A percentile compares a stretch with the other conserved stretches of the same genome.
Conservation (phyloP, 2,329 filamentous ascomycete species). For the Laburnicola sp. region DNA sequence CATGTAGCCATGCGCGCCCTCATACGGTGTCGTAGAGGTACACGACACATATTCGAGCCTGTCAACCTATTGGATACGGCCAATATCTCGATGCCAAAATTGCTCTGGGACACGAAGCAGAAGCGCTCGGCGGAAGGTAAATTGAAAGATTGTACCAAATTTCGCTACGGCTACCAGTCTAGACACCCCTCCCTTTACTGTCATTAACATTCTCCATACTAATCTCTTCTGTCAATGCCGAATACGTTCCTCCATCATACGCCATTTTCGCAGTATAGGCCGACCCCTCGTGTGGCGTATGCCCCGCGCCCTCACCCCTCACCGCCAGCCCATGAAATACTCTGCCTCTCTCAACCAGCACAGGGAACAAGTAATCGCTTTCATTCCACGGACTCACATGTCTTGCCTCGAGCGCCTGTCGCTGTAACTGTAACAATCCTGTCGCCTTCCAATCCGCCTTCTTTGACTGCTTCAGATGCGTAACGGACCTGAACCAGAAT, state of each 20-base stretch:
- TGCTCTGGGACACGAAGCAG: no score
- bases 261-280: neutral
- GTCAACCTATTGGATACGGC: no score
- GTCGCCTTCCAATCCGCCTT: conserved; percentile 23
- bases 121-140: neutral
- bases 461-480: conserved; percentile 11
- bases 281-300: neutral
- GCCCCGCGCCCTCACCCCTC: neutral
- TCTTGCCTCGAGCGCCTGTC: conserved; percentile 18
- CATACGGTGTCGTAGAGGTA: no score
- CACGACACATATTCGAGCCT: no score
- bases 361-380: conserved; percentile 19
- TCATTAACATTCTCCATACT: neutral
- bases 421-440: conserved; percentile 22
- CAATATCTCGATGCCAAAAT: no score
- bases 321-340: conserved; percentile 3
- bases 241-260: neutral
- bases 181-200: neutral
- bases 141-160: neutral
- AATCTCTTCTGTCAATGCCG: neutral
- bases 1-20: no score
- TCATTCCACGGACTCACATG: conserved; percentile 21
- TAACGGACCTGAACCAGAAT: conserved; percentile 18
- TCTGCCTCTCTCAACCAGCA: conserved; percentile 9
- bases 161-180: neutral